A percentile compares a stretch with the other conserved stretches of the same genome.
Conservation (phyloP, 768 basidiomycete species). For the Lyophyllum atratum region DNA sequence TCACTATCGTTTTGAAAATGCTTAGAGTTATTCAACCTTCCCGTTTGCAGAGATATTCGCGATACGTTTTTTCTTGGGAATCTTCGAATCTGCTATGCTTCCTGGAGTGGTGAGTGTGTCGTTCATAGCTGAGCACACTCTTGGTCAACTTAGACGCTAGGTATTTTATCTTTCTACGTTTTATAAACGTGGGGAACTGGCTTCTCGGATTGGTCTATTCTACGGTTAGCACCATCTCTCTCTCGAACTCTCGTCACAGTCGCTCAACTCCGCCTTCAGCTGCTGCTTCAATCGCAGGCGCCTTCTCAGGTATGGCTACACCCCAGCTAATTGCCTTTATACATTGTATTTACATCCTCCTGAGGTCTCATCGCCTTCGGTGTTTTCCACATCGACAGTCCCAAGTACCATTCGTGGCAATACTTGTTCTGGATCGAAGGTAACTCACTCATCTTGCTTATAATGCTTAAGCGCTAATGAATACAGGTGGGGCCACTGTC, state of each 20-base stretch:
- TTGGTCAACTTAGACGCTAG: slow-evolving; percentile 13
- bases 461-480: neutral
- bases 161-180: slow-evolving; percentile 55
- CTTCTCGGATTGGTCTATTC: slow-evolving; percentile 50
- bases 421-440: slow-evolving; percentile 58
- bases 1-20: neutral
- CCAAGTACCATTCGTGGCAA: slow-evolving; percentile 50
- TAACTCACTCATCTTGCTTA: slow-evolving; percentile 5
- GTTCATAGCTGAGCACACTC: neutral
- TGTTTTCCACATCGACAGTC: slow-evolving; percentile 47
- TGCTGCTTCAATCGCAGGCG: slow-evolving; percentile 47
- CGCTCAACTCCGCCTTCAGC: slow-evolving; percentile 22
- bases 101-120: slow-evolving; percentile 38
- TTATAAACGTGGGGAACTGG: slow-evolving; percentile 52
- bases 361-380: slow-evolving; percentile 50
- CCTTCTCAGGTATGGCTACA: slow-evolving; percentile 39
- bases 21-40: neutral
- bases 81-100: slow-evolving; percentile 52
- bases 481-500: slow-evolving; percentile 39
- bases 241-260: neutral
- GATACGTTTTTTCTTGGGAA: slow-evolving; percentile 50
- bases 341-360: neutral
- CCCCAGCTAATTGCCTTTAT: neutral
- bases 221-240: slow-evolving; percentile 34
- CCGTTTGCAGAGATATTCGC: slow-evolving; percentile 42